Evolutionary conservation across 2,329 filamentous ascomycete species (phyloP), one percentile per base, ranked within the genome.

Genomic region (Zymoseptoria crescenta): DNA sequence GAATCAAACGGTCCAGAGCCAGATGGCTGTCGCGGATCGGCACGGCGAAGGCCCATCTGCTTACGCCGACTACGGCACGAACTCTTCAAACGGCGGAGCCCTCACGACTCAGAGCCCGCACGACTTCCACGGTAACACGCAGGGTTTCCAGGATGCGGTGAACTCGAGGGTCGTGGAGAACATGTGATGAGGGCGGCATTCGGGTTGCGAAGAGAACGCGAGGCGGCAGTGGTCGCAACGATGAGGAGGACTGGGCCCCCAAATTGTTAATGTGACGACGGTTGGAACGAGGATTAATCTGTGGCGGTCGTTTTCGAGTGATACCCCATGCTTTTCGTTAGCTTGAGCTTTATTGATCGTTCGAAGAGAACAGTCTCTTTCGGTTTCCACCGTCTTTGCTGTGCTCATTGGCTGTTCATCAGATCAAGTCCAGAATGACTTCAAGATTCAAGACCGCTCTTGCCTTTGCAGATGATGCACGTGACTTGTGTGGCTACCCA

Each of bases 151-250:
- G 76, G 82, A 84, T 68, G 91, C 90, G 35, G 83, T 96, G 73
- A 92, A 94, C 73, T 84, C 91, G 56, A 84, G 85, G 60, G 81
- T 96, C 48, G 81, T 96, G 65, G 89, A 96, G 80, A 87, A 92
- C 76, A 93, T 96, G 74, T 96, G 80, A 82, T 48, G 49, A 49
- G n/a, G 54, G 49, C 24, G 24, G 49, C 3, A 19, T 24, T 24
- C 24, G 2, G 4, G 24, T 24, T 24, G 24, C 24, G 24, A 24
- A 24, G 24, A 24, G 24, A 24, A 24, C 24, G 24, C 24, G 24
- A 24, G 24, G 24, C 24, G 35, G 13, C 35, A 45, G 35, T 45
- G 35, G n/a, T n/a, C 10, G 35, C 13, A 45, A n/a, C 35, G 35
- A 45, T 45, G 10, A 13, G 35, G 35, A 45, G 13, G 35, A 45